Percentiles rank a stretch among this genome's conserved stretches.
phyloP scores from a whole-genome alignment of 2,329 filamentous ascomycete species.

The Tolypocladium endophyticum region DNA sequence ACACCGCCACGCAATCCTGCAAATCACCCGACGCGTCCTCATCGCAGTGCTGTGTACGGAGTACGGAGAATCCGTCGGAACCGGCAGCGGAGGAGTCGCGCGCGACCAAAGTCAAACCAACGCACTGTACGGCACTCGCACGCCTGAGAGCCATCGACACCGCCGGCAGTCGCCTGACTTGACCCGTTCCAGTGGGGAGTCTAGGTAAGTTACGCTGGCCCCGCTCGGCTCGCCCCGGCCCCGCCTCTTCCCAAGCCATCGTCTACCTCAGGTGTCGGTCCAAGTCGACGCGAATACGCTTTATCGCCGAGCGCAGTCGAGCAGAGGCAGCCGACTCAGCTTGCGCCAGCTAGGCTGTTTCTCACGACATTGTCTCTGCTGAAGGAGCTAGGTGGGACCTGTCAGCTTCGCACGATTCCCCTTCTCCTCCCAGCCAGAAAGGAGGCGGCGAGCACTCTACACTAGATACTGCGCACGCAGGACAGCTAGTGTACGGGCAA shows the following conservation, averaged over 20 bases:
- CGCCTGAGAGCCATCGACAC: too few relatives aligned
- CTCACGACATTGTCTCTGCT: background rate
- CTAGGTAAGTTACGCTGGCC: background rate
- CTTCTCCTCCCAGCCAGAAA: too few relatives aligned
- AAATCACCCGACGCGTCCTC: background rate
- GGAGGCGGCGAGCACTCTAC: too few relatives aligned
- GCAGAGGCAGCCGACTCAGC: background rate
- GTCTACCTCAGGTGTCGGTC: too few relatives aligned
- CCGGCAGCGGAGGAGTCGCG: too few relatives aligned
- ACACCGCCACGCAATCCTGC: background rate
- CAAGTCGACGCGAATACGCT: too few relatives aligned
- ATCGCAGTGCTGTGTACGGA: too few relatives aligned
- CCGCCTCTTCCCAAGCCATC: background rate
- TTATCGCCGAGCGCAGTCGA: background rate
- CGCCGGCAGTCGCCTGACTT: background rate
- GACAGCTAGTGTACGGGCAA: background rate
- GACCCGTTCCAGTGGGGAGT: background rate
- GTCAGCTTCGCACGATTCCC: too few relatives aligned
- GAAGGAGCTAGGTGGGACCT: too few relatives aligned
- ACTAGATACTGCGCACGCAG: too few relatives aligned
- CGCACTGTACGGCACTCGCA: background rate
- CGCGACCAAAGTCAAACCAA: background rate
- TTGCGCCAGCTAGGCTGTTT: background rate
- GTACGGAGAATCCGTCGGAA: too few relatives aligned
- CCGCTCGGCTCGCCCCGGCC: background rate